Percentiles rank a stretch among this genome's conserved stretches.
Evolutionary conservation across 2,329 filamentous ascomycete genomes (phyloP).

Genomic region (Colletotrichum sp.): DNA sequence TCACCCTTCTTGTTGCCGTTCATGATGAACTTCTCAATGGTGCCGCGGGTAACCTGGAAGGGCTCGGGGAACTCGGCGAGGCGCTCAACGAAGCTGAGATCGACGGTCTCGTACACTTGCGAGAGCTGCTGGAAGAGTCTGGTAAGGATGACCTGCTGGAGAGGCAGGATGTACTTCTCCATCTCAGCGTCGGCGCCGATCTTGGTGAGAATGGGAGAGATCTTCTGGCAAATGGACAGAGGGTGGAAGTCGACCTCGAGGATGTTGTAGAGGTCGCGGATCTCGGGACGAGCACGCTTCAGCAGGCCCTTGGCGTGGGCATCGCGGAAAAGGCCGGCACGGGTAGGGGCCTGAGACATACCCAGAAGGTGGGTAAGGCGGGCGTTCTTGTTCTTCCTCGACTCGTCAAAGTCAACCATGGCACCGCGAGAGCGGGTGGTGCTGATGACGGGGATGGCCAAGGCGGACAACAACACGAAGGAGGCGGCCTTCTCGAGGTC

Average conservation of each 20-base stretch:
- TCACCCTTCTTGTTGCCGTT: constrained; percentile 99
- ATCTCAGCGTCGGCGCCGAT: constrained; percentile 95
- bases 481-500: constrained; percentile 95
- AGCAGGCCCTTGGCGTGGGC: constrained; percentile 93
- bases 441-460: constrained; percentile 99
- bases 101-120: constrained; percentile 98
- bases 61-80: constrained; percentile 96
- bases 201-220: constrained; percentile 92
- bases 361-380: constrained; percentile 94
- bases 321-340: constrained; percentile 92
- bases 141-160: constrained; percentile 98
- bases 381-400: constrained; percentile 98
- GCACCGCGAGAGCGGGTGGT: constrained; percentile 94
- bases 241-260: constrained; percentile 99
- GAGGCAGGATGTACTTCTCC: constrained; percentile 93
- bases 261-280: constrained; percentile 97
- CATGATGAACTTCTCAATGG: constrained; percentile 99
- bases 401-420: constrained; percentile 95
- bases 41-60: constrained; percentile 88
- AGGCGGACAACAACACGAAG: constrained; percentile 91
- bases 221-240: constrained; percentile 98
- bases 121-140: constrained; percentile 98
- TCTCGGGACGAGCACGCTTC: constrained; percentile 91
- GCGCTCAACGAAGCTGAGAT: constrained; percentile 90
- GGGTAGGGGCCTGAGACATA: constrained; percentile 88